These are phyloP conservation scores for Cyphellophora europaea DNA, from an alignment of 2,329 filamentous ascomycete species.

Conservation along the genomic window DNA sequence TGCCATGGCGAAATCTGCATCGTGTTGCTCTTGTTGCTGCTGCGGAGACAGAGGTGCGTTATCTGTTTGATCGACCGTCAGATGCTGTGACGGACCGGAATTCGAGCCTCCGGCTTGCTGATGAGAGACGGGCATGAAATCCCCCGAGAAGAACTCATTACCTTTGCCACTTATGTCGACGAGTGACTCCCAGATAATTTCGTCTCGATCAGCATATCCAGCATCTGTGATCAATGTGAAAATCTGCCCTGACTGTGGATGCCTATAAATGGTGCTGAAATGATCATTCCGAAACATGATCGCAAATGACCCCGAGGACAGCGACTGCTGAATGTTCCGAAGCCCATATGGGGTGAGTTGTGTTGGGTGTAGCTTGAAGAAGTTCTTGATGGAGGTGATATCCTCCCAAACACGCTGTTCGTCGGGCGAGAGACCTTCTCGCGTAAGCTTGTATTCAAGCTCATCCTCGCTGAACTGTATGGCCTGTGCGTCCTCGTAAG, in stretches of 20 bases:
- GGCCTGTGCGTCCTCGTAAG: slow-evolving; percentile 87
- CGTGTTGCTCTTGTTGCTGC: slow-evolving; percentile 61
- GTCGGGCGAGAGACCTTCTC: slow-evolving; percentile 53
- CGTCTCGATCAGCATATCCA: slow-evolving; percentile 76
- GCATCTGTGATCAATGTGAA: slow-evolving; percentile 86
- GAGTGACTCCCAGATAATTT: slow-evolving; percentile 93
- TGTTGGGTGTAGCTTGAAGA: slow-evolving; percentile 68
- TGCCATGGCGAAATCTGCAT: slow-evolving; percentile 68
- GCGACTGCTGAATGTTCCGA: slow-evolving; percentile 58
- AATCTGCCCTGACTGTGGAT: slow-evolving; percentile 66
- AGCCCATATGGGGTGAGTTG: slow-evolving; percentile 80
- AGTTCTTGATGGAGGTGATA: slow-evolving; percentile 73
- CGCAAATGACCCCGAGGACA: slow-evolving; percentile 69
- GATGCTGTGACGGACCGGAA: slow-evolving; percentile 9
- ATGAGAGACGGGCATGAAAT: slow-evolving; percentile 77
- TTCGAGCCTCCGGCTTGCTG: slow-evolving; percentile 8
- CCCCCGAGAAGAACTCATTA: slow-evolving; percentile 78
- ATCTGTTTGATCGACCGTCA: slow-evolving; percentile 5
- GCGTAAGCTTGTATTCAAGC: slow-evolving; percentile 66
- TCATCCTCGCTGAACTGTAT: slow-evolving; percentile 84
- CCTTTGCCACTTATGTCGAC: slow-evolving; percentile 77
- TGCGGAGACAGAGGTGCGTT: slow-evolving; percentile 27
- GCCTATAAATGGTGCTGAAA: slow-evolving; percentile 87
- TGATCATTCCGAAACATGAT: slow-evolving; percentile 97
- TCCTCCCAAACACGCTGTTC: slow-evolving; percentile 79